phyloP scores from a whole-genome alignment of 352 stramenopile species.

The Aphanomyces astaci region DNA sequence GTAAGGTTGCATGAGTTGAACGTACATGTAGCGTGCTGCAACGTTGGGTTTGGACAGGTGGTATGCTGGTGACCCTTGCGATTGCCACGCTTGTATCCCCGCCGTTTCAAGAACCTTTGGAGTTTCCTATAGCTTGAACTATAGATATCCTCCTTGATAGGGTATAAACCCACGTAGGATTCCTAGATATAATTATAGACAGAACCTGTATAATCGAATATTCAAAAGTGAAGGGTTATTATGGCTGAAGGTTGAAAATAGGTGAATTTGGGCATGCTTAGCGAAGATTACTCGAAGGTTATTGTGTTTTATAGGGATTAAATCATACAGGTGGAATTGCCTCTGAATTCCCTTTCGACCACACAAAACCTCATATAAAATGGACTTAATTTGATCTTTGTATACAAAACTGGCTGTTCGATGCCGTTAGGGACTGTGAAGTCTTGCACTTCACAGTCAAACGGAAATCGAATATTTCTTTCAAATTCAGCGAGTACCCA shows the following conservation, averaged over 20 bases:
- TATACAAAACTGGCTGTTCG: too few species aligned
- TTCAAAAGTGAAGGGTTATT: neutral
- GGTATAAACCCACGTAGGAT: neutral
- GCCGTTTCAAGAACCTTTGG: neutral
- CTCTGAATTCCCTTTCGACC: too few species aligned
- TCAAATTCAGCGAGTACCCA: too few species aligned
- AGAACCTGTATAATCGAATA: neutral
- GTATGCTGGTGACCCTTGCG: neutral
- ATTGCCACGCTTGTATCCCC: constrained; percentile 14
- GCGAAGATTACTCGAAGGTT: neutral
- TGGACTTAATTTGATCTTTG: too few species aligned
- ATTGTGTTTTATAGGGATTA: neutral
- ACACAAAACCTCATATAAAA: too few species aligned
- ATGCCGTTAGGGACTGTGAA: too few species aligned
- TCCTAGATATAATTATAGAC: neutral
- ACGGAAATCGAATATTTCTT: too few species aligned
- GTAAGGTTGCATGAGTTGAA: neutral
- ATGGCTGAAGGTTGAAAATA: neutral
- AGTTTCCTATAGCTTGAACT: neutral
- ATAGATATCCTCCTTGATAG: neutral
- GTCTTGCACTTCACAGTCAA: too few species aligned
- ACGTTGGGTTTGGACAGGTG: neutral
- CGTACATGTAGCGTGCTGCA: neutral
- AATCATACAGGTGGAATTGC: too few species aligned
- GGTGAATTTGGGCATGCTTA: neutral